Base-by-base conservation (phyloP, 352 stramenopile species). In the Nothophytophthora sp. region DNA sequence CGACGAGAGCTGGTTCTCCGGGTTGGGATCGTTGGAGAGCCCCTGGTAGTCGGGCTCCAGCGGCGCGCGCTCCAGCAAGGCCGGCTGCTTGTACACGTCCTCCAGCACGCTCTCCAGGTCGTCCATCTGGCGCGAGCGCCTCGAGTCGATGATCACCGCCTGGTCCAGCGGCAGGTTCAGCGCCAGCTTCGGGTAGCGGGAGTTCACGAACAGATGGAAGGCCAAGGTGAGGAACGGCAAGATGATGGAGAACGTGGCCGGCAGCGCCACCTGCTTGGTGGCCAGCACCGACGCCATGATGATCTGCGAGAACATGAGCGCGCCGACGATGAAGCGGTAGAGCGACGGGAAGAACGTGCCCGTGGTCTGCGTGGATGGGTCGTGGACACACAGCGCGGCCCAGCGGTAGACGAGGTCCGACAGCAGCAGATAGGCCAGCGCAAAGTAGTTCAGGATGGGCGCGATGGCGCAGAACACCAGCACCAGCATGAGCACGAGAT, bases 361-460 rank as follows among this genome's bases (percentile, higher is more conserved):
- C 1, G 68, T 63, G 2, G 74, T 88, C 55, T 92, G 70, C 19
- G 68, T 81, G 30, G 77, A 90, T 19, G 84, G 84, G 25, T 90
- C 77, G 22, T 79, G 59, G 8, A 94, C 78, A 33, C 83, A 94
- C 30, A 94, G 43, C 24, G 77, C 78, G 30, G 67, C 54, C 77
- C 84, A 91, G 36, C 84, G 81, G 44, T 84, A 88, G 11, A 94
- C 72, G 6, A 92, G 55, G 40, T 94, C 84, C 15, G 84, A 81
- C 11, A 92, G 47, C 36, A 90, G 60, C 30, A 92, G 61, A 45
- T 92, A 94, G 15, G 66, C 9, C 15, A 83, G 50, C 19, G 81
- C 74, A 50, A 92, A 90, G 67, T 92, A 94, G 61, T 70, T 82
- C 50, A 94, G 53, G 47, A 94, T 90, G 5, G 84, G 84, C 2